A percentile compares a stretch with the other conserved stretches of the same genome.
These are phyloP conservation scores for Entomortierella lignicola DNA, from an alignment of 192 early-diverging fungal genomes.

Conservation along the genomic window DNA sequence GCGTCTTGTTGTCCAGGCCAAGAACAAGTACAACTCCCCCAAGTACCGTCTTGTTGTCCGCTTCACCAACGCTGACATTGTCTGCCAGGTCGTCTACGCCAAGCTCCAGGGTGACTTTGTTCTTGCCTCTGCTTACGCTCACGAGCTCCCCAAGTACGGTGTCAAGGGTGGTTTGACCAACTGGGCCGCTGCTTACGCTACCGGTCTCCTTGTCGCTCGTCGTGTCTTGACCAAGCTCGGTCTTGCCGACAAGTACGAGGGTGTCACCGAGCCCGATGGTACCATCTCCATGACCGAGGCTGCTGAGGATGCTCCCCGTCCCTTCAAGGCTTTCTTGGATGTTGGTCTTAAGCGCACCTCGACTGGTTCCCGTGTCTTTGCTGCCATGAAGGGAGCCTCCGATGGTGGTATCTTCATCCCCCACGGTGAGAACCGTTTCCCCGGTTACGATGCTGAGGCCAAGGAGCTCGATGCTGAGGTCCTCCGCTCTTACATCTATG, in stretches of 20 bases:
- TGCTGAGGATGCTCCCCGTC: constrained; percentile 91
- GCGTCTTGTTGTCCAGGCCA: constrained; percentile 98
- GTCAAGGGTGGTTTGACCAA: constrained; percentile 99
- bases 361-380: constrained; percentile 97
- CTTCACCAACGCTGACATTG: constrained; percentile 98
- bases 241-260: constrained; percentile 96
- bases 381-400: constrained; percentile 97
- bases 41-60: constrained; percentile 99
- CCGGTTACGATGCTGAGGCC: constrained; percentile 89
- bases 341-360: constrained; percentile 97
- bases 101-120: constrained; percentile 98
- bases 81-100: constrained; percentile 98
- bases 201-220: constrained; percentile 96
- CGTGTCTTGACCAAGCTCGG: constrained; percentile 95
- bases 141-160: constrained; percentile 96
- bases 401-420: constrained; percentile 98
- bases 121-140: constrained; percentile 93
- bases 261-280: constrained; percentile 92
- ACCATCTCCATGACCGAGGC: constrained; percentile 88
- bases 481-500: constrained; percentile 97
- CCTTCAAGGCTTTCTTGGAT: constrained; percentile 98
- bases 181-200: constrained; percentile 98
- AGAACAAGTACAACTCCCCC: constrained; percentile 99
- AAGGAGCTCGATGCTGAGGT: constrained; percentile 94
- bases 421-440: constrained; percentile 97